Percentiles rank a stretch among this genome's conserved stretches.
Conservation (phyloP, 2,329 filamentous ascomycete species). For the Exophiala viscosa region DNA sequence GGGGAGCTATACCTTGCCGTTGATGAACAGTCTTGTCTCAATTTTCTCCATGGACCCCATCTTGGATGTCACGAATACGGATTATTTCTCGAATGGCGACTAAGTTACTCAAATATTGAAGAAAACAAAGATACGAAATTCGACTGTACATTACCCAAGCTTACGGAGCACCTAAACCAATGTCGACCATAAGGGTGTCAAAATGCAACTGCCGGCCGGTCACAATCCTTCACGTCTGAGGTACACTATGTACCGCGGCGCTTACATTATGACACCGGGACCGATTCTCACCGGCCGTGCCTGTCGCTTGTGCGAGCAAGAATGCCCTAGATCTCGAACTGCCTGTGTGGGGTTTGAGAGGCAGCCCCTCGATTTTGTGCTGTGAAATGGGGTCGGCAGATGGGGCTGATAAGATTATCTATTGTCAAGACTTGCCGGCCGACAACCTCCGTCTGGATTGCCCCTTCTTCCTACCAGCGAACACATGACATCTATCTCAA, state of each 20-base stretch:
- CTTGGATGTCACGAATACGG: neutral
- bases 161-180: no score
- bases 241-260: no score
- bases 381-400: neutral
- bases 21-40: slow-evolving; percentile 36
- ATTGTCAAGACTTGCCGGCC: neutral
- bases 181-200: no score
- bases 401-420: neutral
- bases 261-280: no score
- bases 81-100: neutral
- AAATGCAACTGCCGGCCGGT: no score
- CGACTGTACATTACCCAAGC: neutral
- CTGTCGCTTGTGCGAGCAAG: no score
- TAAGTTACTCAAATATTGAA: neutral
- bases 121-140: neutral
- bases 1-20: slow-evolving; percentile 29
- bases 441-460: neutral
- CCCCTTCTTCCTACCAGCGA: neutral
- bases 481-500: neutral
- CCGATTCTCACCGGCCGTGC: no score
- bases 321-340: neutral
- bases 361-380: neutral
- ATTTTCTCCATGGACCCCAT: slow-evolving; percentile 26
- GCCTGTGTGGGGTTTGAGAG: neutral
- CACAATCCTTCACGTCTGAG: no score